Evolutionary conservation across 2,329 filamentous ascomycete genomes (phyloP), one percentile per base, ranked within the genome.

Genomic region (Orbilia oligospora): DNA sequence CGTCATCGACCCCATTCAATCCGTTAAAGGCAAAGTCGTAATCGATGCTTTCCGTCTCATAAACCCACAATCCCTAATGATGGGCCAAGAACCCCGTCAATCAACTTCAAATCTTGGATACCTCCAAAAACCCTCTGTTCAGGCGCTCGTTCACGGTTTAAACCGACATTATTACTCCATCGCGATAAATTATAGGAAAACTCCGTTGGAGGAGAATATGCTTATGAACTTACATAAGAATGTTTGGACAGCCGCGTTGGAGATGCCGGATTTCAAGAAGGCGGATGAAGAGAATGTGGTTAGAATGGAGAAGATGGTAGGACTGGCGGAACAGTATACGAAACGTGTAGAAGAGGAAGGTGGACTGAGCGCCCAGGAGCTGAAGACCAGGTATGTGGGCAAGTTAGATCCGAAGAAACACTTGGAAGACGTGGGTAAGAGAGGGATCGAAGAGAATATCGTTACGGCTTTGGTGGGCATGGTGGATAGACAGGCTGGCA

Each of bases 391-490:
- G 88, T 99, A 99, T 85, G 96, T 99, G 41, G 96, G 96, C 85
- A 99, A 99, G 87, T 91, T 98, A 73, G 96, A 99, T 83, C 96
- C 96, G 72, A 99, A 99, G 91, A 99, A 99, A 88, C 97, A 99
- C 85, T 89, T 99, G 84, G 94, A 97, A 85, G 94, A 97, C 82
- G 93, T 99, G 56, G 96, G 96, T 70, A 94, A 97, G 86, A 91
- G 97, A 84, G 89, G 98, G 81, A 98, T 99, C 83, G 97, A 99
- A 86, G 96, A 99, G 89, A 99, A 99, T 86, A 99, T 99, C 81
- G 96, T 99, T 12, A 93, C 94, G 2, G 94, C 99, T n/a, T 97
- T 94, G 81, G 89, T 95, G 84, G 96, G 98, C 85, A 97, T 99
- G 95, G 98, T 99, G 83, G 96, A 98, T 87, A 98, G 98, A 87